Percentiles rank a stretch among this genome's conserved stretches.
These are phyloP conservation scores for Drechslerella coelobrocha DNA, from an alignment of 2,329 filamentous ascomycete genomes.

Conservation along the genomic window DNA sequence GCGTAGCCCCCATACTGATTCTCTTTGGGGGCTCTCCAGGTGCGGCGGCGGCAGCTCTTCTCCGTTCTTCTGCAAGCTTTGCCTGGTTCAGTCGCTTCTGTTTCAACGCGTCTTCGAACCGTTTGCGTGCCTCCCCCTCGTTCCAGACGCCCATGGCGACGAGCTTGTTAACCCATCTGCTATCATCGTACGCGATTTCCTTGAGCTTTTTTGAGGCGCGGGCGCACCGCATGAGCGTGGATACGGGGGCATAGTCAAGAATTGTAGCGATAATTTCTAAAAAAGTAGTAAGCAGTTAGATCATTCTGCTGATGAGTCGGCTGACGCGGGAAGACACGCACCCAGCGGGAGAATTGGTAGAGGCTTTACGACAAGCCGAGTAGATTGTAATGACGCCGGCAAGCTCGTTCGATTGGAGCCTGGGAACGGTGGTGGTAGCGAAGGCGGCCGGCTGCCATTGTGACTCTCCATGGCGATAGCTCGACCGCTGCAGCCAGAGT, in stretches of 20 bases:
- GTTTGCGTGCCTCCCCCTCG: slow-evolving; percentile 79
- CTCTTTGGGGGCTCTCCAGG: slow-evolving; percentile 53
- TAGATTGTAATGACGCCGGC: slow-evolving; percentile 37
- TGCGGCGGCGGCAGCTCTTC: slow-evolving; percentile 57
- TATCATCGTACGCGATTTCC: slow-evolving; percentile 99
- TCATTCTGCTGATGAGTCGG: not conserved
- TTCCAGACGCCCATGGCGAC: slow-evolving; percentile 92
- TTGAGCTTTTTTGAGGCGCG: slow-evolving; percentile 83
- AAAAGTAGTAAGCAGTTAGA: slow-evolving; percentile 26
- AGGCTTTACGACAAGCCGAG: slow-evolving; percentile 29
- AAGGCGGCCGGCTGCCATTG: slow-evolving; percentile 20
- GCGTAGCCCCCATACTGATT: slow-evolving; percentile 60
- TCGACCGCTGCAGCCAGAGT: not conserved
- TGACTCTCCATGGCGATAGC: slow-evolving; percentile 24
- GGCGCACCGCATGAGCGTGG: slow-evolving; percentile 85
- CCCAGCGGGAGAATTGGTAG: slow-evolving; percentile 38
- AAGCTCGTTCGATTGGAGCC: slow-evolving; percentile 32
- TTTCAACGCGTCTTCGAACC: slow-evolving; percentile 75
- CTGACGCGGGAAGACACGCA: slow-evolving; percentile 4
- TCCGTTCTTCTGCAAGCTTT: slow-evolving; percentile 59
- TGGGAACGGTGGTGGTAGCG: slow-evolving; percentile 46
- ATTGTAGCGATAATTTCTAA: slow-evolving; percentile 85
- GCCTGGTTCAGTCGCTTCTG: slow-evolving; percentile 67
- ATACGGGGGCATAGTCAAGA: slow-evolving; percentile 84
- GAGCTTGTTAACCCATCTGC: slow-evolving; percentile 86